Conservation (phyloP, 1,284 basidiomycete species). For the Leccinum insigne region DNA sequence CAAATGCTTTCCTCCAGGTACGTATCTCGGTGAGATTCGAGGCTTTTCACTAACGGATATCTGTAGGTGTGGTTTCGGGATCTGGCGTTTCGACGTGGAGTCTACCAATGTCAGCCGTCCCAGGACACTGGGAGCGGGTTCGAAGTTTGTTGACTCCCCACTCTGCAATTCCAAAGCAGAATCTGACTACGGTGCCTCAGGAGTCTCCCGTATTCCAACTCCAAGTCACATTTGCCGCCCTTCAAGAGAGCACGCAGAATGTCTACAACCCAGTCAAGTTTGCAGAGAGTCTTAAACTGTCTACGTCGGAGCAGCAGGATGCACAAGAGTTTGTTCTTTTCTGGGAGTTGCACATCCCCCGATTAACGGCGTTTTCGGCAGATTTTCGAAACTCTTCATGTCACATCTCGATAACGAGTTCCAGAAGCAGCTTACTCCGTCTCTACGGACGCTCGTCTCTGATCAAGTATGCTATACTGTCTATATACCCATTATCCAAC, state of each 20-base stretch:
- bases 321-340: constrained; percentile 77
- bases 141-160: constrained; percentile 42
- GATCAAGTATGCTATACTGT: constrained; percentile 53
- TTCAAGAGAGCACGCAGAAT: constrained; percentile 68
- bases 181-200: constrained; percentile 35
- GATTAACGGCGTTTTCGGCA: constrained; percentile 36
- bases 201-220: constrained; percentile 74
- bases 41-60: constrained; percentile 6
- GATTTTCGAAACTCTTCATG: constrained; percentile 94
- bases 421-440: constrained; percentile 65
- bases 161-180: constrained; percentile 1
- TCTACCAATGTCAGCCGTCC: constrained; percentile 47
- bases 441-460: constrained; percentile 64
- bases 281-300: constrained; percentile 79
- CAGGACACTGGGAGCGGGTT: constrained; percentile 50
- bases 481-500: not conserved
- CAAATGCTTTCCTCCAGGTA: constrained; percentile 90
- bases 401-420: constrained; percentile 84
- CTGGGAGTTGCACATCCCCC: not conserved
- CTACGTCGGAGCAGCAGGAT: constrained; percentile 87
- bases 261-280: constrained; percentile 83
- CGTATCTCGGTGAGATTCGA: constrained; percentile 7
- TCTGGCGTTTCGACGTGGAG: constrained; percentile 56
- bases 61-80: constrained; percentile 64
- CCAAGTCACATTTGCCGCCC: constrained; percentile 77